Conservation (phyloP, 1,139 yeast genomes). For the Maudiozyma humilis region DNA sequence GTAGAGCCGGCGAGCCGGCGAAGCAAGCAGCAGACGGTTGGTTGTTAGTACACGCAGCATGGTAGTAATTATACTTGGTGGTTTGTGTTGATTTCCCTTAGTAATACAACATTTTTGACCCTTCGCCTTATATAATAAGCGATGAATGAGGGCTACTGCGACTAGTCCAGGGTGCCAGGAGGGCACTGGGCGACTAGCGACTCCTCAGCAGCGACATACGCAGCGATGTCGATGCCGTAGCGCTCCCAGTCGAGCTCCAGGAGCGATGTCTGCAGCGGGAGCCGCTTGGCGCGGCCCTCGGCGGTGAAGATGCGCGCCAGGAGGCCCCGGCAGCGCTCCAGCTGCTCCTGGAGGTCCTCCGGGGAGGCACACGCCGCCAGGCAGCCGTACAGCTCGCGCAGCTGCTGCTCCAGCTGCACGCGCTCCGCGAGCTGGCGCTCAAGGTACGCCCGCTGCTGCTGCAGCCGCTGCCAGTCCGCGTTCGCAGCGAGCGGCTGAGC, state of each 20-base stretch:
- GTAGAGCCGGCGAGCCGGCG: neutral
- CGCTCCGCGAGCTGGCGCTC: conserved; percentile 17
- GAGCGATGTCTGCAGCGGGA: neutral
- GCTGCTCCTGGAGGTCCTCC: conserved; percentile 27
- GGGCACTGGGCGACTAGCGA: conserved; percentile 16
- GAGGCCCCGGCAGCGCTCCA: conserved; percentile 21
- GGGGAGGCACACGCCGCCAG: conserved; percentile 26
- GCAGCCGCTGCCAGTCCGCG: conserved; percentile 20
- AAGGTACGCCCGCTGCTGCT: conserved; percentile 20
- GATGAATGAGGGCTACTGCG: neutral
- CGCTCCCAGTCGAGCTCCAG: conserved; percentile 38
- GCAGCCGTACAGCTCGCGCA: conserved; percentile 23
- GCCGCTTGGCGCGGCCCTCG: conserved; percentile 17
- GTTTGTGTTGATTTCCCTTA: too few relatives aligned
- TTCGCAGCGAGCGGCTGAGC: conserved; percentile 16
- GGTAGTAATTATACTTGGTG: too few relatives aligned
- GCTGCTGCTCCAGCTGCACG: conserved; percentile 20
- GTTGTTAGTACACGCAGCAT: too few relatives aligned
- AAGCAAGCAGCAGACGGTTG: too few relatives aligned
- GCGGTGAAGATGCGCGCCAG: conserved; percentile 27
- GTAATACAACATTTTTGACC: too few relatives aligned
- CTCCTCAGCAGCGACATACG: conserved; percentile 21
- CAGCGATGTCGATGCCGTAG: conserved; percentile 24
- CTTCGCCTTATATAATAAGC: too few relatives aligned
- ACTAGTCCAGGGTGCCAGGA: conserved; percentile 13